Conservation (phyloP, 306 rosid species). For the Pachyrhizus erosus region DNA sequence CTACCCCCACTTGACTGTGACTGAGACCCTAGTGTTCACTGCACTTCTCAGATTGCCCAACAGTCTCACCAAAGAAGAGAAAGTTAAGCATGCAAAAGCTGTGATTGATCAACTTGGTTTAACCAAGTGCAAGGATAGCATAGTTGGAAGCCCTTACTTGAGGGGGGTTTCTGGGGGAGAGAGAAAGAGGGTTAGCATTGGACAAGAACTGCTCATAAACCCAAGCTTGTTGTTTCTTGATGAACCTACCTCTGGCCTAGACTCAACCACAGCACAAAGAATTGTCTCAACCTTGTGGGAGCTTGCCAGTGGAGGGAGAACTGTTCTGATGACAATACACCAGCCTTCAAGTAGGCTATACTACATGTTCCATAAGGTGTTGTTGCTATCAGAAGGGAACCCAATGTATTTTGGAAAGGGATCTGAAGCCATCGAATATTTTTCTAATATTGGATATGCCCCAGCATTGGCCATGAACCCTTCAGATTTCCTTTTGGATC, state of each 20-base stretch:
- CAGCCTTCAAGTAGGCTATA: conserved; percentile 81
- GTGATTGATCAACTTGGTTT: conserved; percentile 70
- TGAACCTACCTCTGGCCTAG: conserved; percentile 85
- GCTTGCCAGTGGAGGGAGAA: conserved; percentile 66
- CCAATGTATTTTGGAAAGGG: conserved; percentile 73
- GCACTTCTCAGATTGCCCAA: conserved; percentile 75
- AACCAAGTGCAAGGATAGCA: conserved; percentile 61
- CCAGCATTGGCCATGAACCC: conserved; percentile 80
- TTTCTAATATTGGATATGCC: conserved; percentile 60
- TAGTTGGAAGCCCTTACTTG: conserved; percentile 48
- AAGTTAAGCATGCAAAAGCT: conserved; percentile 47
- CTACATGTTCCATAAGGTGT: conserved; percentile 75
- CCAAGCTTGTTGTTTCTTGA: conserved; percentile 78
- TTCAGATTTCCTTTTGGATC: conserved; percentile 77
- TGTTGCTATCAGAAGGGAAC: conserved; percentile 68
- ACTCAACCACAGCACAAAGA: conserved; percentile 76
- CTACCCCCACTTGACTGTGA: conserved; percentile 68
- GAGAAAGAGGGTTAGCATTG: conserved; percentile 85
- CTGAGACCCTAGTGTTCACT: conserved; percentile 74
- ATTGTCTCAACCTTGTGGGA: conserved; percentile 72
- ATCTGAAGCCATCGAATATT: conserved; percentile 64
- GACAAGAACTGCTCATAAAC: conserved; percentile 76
- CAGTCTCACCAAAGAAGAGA: conserved; percentile 48
- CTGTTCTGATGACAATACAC: conserved; percentile 79
- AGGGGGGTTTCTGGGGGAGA: conserved; percentile 91